Base-by-base conservation (phyloP, 495 filamentous ascomycete genomes). In the Aspergillus diversus region DNA sequence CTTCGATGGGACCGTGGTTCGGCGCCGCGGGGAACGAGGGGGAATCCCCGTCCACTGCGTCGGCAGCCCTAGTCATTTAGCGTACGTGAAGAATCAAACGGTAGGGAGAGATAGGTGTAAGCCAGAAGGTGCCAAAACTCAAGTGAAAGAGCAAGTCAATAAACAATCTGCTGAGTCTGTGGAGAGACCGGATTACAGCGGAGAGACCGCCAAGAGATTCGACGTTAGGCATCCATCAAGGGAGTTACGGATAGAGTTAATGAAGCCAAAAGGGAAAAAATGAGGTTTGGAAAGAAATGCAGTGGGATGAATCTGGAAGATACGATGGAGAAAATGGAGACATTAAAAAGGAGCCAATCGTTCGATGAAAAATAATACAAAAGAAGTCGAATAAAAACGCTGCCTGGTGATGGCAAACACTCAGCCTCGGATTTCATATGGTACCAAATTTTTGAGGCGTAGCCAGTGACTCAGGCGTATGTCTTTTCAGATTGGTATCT, bases 1-100 rank as follows among this genome's bases (percentile, higher is more conserved):
- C 94, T 77, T 96, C 90, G 37, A 93, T 79, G 48, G 84, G 78
- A 66, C 66, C 64, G 61, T 69, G 64, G 60, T 74, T 68, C 60
- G 69, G 69, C 67, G 70, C 61, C 63, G 70, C 71, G 63, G 61
- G 59, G 48, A 57, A 66, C 55, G 42, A 53, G 58, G 54, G 59
- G 54, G 65, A 54, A 11, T 66, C 64, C 53, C 58, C 64, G n/a
- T 69, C 70, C 64, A 39, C 67, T 61, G 55, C 66, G 16, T 59
- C 61, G 55, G 61, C 67, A 53, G 61, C 67, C 63, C 64, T 72
- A 58, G 69, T 60, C 70, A 72, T 72, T 65, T 68, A 57, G 55
- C 35, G 57, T 39, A n/a, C 12, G 21, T 31, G 61, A 17, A 33
- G 37, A 27, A 31, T 17, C 5, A 42, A 43, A 39, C 15, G 21